phyloP scores from a whole-genome alignment of 1,284 basidiomycete species.

The Blastosporella zonata region DNA sequence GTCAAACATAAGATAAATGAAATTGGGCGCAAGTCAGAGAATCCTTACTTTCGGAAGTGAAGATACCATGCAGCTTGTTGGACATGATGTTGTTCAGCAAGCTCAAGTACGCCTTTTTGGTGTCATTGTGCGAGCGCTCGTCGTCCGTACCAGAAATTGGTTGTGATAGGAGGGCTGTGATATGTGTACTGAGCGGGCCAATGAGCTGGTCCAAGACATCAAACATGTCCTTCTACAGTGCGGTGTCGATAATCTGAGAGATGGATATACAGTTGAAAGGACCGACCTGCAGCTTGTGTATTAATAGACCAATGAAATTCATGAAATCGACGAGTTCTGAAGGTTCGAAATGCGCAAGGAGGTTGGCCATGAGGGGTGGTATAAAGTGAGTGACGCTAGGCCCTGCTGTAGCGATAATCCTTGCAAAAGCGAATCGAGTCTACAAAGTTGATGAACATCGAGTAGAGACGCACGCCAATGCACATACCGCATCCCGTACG shows the following conservation, averaged over 20 bases:
- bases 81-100: constrained; percentile 84
- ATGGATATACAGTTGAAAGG: constrained; percentile 20
- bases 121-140: constrained; percentile 76
- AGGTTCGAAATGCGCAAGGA: constrained; percentile 89
- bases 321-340: constrained; percentile 95
- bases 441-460: constrained; percentile 30
- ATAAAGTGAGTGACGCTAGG: constrained; percentile 80
- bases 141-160: constrained; percentile 93
- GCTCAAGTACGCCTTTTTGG: constrained; percentile 87
- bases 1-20: not conserved
- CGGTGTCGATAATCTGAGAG: constrained; percentile 12
- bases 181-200: constrained; percentile 82
- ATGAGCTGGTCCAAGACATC: constrained; percentile 90
- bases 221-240: constrained; percentile 68
- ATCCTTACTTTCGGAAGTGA: constrained; percentile 81
- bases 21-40: constrained; percentile 4
- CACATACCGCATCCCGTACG: constrained; percentile 88
- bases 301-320: constrained; percentile 88
- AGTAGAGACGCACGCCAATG: constrained; percentile 2
- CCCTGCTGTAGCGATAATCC: constrained; percentile 71
- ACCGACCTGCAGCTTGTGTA: constrained; percentile 90
- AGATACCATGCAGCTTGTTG: constrained; percentile 79
- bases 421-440: constrained; percentile 93
- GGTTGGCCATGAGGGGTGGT: constrained; percentile 82
- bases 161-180: constrained; percentile 78